phyloP scores from a whole-genome alignment of 345 rosid species.

The Adansonia digitata region DNA sequence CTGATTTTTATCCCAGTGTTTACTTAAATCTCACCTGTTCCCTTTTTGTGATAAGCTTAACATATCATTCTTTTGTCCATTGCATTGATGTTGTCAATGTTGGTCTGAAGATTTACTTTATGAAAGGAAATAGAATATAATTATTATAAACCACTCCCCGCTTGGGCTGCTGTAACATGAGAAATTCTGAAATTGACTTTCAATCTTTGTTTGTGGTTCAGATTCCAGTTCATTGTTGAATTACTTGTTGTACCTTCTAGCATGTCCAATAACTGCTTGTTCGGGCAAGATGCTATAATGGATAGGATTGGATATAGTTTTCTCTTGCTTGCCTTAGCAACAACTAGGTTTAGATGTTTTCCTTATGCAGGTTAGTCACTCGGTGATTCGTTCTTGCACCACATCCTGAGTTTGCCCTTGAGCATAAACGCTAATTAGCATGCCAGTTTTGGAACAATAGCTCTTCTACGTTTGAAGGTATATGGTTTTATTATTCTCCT shows the following conservation, averaged over 20 bases:
- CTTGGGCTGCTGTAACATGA: not conserved
- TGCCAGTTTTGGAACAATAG: conserved; percentile 36
- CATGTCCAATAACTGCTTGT: conserved; percentile 1
- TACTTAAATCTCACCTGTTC: not conserved
- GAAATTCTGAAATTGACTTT: not conserved
- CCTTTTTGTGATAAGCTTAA: not conserved
- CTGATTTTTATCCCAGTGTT: not conserved
- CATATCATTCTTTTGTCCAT: not conserved
- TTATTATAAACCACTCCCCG: not conserved
- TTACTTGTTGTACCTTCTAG: conserved; percentile 3
- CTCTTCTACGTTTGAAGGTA: conserved; percentile 34
- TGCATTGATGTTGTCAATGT: not conserved
- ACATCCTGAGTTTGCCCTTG: conserved; percentile 19
- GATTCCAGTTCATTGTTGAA: not conserved
- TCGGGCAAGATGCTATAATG: conserved; percentile 18
- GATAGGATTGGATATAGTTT: conserved; percentile 15
- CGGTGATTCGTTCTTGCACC: conserved; percentile 22
- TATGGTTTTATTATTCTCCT: conserved; percentile 23
- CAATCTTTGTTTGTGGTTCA: not conserved
- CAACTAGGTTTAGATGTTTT: conserved; percentile 49
- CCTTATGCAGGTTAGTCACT: conserved; percentile 59
- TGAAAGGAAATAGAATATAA: not conserved
- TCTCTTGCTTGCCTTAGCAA: conserved; percentile 29
- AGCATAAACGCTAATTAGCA: conserved; percentile 20
- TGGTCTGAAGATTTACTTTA: conserved; percentile 3